Evolutionary conservation across 164 flowering plant genomes (phyloP).

Genomic region (Santalum album): DNA sequence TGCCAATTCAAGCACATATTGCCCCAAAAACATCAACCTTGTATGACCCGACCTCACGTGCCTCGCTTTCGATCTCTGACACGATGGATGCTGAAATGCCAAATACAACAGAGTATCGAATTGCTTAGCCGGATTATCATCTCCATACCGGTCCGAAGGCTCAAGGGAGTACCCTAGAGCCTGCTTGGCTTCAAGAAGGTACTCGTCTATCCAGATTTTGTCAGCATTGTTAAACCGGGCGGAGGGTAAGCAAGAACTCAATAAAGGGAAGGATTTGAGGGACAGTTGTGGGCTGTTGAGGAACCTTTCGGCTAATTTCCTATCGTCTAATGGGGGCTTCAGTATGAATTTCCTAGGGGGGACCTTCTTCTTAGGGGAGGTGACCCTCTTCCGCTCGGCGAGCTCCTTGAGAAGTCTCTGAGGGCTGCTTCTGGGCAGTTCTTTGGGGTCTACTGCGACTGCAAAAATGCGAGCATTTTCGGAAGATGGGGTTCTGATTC

Average conservation of each 20-base stretch:
- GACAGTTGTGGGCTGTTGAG: constrained; percentile 90
- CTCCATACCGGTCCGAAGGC: constrained; percentile 57
- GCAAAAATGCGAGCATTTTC: constrained; percentile 28
- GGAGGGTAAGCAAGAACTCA: constrained; percentile 85
- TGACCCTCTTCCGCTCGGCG: constrained; percentile 57
- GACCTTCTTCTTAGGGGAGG: constrained; percentile 54
- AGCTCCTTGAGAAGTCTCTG: constrained; percentile 89
- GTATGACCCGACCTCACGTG: constrained; percentile 86
- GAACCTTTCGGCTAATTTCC: constrained; percentile 61
- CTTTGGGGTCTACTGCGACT: constrained; percentile 56
- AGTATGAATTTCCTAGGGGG: constrained; percentile 80
- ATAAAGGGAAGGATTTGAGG: constrained; percentile 72
- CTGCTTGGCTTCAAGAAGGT: constrained; percentile 85
- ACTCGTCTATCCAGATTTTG: constrained; percentile 89
- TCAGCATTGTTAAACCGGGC: constrained; percentile 76
- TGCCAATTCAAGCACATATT: constrained; percentile 83
- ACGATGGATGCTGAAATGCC: constrained; percentile 87
- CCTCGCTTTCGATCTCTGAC: constrained; percentile 69
- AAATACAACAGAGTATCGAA: constrained; percentile 84
- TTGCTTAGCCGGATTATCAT: constrained; percentile 88
- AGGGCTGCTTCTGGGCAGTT: constrained; percentile 69
- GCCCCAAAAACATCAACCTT: constrained; percentile 79
- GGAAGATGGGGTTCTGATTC: constrained; percentile 13
- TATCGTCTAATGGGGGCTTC: constrained; percentile 86
- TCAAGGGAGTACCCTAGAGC: constrained; percentile 91